These are phyloP conservation scores for Strobilomyces confusus DNA, from an alignment of 768 basidiomycete species.

Conservation along the genomic window DNA sequence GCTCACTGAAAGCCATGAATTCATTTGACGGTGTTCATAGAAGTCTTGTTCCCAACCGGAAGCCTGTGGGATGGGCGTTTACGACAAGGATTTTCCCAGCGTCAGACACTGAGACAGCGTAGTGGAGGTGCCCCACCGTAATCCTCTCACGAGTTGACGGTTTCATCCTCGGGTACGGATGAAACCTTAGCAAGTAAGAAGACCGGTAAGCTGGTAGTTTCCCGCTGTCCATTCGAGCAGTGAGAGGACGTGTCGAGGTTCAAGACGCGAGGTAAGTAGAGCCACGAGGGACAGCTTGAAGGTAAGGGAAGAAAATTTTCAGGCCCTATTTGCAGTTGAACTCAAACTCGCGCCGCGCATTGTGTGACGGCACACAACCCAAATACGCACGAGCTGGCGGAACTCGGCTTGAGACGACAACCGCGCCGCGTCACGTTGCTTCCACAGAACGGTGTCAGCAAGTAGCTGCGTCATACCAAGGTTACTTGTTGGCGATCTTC, in stretches of 20 bases:
- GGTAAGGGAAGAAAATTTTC: neutral
- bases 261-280: slow-evolving; percentile 3
- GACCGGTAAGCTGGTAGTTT: slow-evolving; percentile 26
- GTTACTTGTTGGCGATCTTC: neutral
- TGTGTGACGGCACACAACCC: slow-evolving; percentile 25
- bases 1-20: neutral
- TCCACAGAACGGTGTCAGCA: slow-evolving; percentile 7
- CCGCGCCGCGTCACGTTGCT: slow-evolving; percentile 13
- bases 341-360: slow-evolving; percentile 8
- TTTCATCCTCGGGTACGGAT: neutral
- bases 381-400: slow-evolving; percentile 21
- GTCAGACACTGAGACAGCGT: neutral
- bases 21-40: neutral
- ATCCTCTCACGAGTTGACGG: slow-evolving; percentile 1
- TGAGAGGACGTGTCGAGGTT: neutral
- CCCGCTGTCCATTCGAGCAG: slow-evolving; percentile 13
- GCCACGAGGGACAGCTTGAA: neutral
- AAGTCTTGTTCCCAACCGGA: neutral
- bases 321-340: slow-evolving; percentile 16
- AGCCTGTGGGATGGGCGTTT: slow-evolving; percentile 6
- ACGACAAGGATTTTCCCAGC: slow-evolving; percentile 9
- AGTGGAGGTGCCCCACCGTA: slow-evolving; percentile 13
- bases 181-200: slow-evolving; percentile 16
- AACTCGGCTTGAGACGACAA: slow-evolving; percentile 17
- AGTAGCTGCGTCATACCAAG: neutral